Percentiles rank a stretch among this genome's conserved stretches.
Evolutionary conservation across 768 basidiomycete species (phyloP).

Genomic region (Cyclocybe aegerita): DNA sequence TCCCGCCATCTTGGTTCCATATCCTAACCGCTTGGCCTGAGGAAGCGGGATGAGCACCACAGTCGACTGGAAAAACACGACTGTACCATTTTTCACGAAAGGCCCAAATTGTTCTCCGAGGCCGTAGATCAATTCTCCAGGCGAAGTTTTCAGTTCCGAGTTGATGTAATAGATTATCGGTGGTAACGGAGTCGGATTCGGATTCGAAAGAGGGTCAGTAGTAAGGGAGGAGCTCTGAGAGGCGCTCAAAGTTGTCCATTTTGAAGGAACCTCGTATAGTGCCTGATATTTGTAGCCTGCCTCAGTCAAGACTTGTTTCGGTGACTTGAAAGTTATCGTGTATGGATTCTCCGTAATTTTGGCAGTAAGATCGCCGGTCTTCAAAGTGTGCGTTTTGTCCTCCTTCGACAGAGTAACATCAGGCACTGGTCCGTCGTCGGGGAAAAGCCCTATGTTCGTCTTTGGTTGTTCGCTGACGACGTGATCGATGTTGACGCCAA

Average conservation of each 20-base stretch:
- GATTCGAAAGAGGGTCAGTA: conserved; percentile 59
- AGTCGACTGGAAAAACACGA: conserved; percentile 8
- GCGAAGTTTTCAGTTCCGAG: conserved; percentile 63
- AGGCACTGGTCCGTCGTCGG: conserved; percentile 50
- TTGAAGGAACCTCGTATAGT: conserved; percentile 53
- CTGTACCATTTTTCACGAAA: conserved; percentile 72
- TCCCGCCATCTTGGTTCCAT: conserved; percentile 80
- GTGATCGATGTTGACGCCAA: conserved; percentile 57
- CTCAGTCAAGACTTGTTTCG: conserved; percentile 42
- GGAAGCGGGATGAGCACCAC: not conserved
- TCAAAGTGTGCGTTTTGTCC: conserved; percentile 30
- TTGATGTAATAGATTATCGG: conserved; percentile 46
- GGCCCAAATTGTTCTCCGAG: conserved; percentile 76
- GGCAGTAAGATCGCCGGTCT: conserved; percentile 50
- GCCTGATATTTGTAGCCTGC: conserved; percentile 57
- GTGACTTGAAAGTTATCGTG: conserved; percentile 59
- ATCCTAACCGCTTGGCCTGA: conserved; percentile 57
- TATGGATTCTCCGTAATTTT: conserved; percentile 61
- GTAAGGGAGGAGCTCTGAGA: conserved; percentile 57
- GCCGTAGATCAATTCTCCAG: conserved; percentile 73
- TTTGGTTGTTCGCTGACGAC: conserved; percentile 43
- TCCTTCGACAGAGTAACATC: conserved; percentile 37
- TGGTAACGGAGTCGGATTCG: conserved; percentile 41
- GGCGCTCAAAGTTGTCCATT: conserved; percentile 50
- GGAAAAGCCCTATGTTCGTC: conserved; percentile 60